phyloP scores from a whole-genome alignment of 2,329 filamentous ascomycete species.

The Penicillium sp. region DNA sequence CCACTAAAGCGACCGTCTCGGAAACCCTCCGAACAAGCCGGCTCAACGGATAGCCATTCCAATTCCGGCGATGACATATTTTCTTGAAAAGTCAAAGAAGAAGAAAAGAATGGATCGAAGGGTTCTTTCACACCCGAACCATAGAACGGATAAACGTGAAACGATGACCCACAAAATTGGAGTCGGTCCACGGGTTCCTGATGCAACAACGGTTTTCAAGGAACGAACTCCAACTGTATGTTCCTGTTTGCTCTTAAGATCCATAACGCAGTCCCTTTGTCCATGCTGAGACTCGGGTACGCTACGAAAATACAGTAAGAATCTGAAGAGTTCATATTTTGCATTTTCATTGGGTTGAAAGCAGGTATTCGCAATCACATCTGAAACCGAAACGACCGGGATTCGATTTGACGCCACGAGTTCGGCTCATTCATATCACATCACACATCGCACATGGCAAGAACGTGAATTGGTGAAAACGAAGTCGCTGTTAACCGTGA shows the following conservation, averaged over 20 bases:
- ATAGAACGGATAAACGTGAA: neutral
- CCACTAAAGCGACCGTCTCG: neutral
- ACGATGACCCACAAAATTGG: neutral
- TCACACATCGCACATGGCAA: neutral
- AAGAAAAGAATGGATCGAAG: neutral
- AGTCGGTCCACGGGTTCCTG: neutral
- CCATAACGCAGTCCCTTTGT: neutral
- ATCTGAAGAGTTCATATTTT: neutral
- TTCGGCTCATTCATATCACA: neutral
- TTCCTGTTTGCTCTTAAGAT: too few species aligned
- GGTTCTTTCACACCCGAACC: neutral
- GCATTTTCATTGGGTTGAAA: neutral
- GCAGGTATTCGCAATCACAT: neutral
- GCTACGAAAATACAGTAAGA: neutral
- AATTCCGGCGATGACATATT: slow-evolving; percentile 6
- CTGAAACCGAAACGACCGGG: neutral
- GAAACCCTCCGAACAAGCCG: neutral
- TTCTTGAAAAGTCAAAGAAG: neutral
- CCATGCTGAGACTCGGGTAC: neutral
- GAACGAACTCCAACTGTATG: too few species aligned
- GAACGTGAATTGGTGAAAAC: neutral
- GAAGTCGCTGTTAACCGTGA: neutral
- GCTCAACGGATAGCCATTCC: neutral
- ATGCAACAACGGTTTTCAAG: neutral
- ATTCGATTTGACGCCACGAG: neutral